phyloP scores from a whole-genome alignment of 192 early-diverging fungal species.

The Coemansia furcata region DNA sequence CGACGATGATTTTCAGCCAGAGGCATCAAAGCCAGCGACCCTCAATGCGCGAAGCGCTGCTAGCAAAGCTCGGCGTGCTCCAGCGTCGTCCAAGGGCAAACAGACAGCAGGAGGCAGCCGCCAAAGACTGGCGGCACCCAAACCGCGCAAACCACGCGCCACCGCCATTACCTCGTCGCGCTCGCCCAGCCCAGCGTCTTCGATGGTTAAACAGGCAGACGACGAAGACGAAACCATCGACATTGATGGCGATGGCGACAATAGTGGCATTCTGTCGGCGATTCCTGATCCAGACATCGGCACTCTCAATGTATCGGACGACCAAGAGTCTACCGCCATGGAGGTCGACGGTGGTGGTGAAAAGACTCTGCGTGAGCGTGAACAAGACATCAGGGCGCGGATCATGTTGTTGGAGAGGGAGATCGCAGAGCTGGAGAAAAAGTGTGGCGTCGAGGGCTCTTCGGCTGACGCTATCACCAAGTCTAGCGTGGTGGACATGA shows the following conservation, averaged over 20 bases:
- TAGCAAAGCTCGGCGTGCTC: slow-evolving; percentile 8
- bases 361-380: slow-evolving; percentile 50
- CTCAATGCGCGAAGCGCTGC: slow-evolving; percentile 4
- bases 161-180: neutral
- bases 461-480: slow-evolving; percentile 7
- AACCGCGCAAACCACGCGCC: slow-evolving; percentile 28
- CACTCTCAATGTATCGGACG: slow-evolving; percentile 23
- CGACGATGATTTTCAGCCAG: slow-evolving; percentile 42
- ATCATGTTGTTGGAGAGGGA: slow-evolving; percentile 58
- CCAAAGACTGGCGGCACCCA: slow-evolving; percentile 6
- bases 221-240: slow-evolving; percentile 15
- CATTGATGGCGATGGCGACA: slow-evolving; percentile 18
- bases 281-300: slow-evolving; percentile 47
- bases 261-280: slow-evolving; percentile 6
- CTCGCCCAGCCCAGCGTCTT: slow-evolving; percentile 16
- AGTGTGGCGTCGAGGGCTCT: slow-evolving; percentile 40
- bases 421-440: slow-evolving; percentile 56
- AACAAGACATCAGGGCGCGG: slow-evolving; percentile 56
- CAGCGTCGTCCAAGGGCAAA: neutral
- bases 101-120: neutral
- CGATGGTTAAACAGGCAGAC: neutral
- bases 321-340: neutral
- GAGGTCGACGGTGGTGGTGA: slow-evolving; percentile 1
- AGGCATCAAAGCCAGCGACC: neutral
- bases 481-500: slow-evolving; percentile 52